Evolutionary conservation across 768 basidiomycete species (phyloP), one percentile per base, ranked within the genome.

Genomic region (Termitomyces sp.): DNA sequence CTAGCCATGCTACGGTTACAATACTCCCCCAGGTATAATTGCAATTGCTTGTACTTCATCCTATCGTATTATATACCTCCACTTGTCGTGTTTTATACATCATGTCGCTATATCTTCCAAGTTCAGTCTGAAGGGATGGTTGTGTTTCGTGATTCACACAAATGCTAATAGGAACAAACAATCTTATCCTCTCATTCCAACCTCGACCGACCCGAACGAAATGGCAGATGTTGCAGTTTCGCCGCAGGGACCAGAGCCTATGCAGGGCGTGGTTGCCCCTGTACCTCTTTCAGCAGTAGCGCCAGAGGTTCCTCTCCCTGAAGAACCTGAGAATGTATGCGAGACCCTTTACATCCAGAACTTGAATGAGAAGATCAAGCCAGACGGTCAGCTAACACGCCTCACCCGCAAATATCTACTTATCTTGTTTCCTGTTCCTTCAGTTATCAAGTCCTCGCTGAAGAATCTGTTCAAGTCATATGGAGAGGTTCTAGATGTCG

Each of bases 281-380:
- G 48, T 62, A 22, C 47, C 58, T 18, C 18, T 35, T 16, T 15
- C 32, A 11, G 46, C 46, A 16, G 20, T 7, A 16, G 33, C 22
- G 3, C 4, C 48, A 49, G 48, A 44, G 41, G 33, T 56, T 11
- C 58, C 56, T 13, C 56, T 57, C 7, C 63, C 70, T 15, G 64
- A 59, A 29, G 77, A 76, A 48, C 64, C 70, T 16, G 83, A 86
- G 62, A 51, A 73, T 59, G 74, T 76, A 49, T 85, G 88, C 49
- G 94, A 97, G 70, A 97, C 94, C 5, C 78, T 97, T 23, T 98
- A 98, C 67, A 89, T 98, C 65, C 93, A 96, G 74, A 98, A 98
- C 72, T 72, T 98, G 65, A 97, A 98, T 67, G 94, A 98, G 75
- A 93, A 89, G 76, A 88, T 94, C 58, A 91, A 91, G 70, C 77